Conservation (phyloP, 108 stramenopile genomes). For the Cylindrotheca fusiformis region DNA sequence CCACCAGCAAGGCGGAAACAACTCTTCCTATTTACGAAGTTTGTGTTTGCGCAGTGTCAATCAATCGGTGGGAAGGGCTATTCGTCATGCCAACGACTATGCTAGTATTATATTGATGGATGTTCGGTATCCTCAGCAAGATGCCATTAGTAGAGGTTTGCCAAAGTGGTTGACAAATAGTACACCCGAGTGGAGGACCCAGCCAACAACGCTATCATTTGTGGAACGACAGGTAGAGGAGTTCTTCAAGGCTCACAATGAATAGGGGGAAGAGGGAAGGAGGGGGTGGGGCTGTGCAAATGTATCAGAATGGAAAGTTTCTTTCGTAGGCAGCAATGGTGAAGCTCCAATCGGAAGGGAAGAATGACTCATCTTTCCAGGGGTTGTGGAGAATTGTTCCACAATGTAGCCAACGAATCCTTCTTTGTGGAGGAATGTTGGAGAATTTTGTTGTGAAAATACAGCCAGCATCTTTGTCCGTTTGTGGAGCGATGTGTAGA, state of each 20-base stretch:
- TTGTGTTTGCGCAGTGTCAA: conserved; percentile 98
- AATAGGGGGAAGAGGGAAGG: no score
- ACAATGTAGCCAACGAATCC: no score
- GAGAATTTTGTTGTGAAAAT: no score
- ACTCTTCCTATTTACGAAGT: conserved; percentile 84
- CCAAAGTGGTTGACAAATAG: conserved; percentile 73
- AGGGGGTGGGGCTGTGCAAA: no score
- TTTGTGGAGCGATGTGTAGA: no score
- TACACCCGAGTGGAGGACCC: conserved; percentile 25
- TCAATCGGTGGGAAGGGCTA: conserved; percentile 97
- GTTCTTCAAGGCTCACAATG: conserved; percentile 8
- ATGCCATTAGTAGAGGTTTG: conserved; percentile 57
- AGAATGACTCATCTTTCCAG: no score
- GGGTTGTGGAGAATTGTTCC: no score
- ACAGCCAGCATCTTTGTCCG: no score
- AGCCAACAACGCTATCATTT: conserved; percentile 1
- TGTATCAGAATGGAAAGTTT: no score
- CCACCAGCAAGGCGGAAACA: neutral
- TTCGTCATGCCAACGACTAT: conserved; percentile 93
- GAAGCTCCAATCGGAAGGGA: no score
- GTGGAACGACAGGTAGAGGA: conserved; percentile 5
- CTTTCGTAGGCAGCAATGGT: no score
- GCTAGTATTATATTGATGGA: conserved; percentile 91
- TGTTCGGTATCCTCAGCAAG: conserved; percentile 73
- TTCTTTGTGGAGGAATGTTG: no score